phyloP scores from a whole-genome alignment of 345 rosid species.

The Heritiera fomes region DNA sequence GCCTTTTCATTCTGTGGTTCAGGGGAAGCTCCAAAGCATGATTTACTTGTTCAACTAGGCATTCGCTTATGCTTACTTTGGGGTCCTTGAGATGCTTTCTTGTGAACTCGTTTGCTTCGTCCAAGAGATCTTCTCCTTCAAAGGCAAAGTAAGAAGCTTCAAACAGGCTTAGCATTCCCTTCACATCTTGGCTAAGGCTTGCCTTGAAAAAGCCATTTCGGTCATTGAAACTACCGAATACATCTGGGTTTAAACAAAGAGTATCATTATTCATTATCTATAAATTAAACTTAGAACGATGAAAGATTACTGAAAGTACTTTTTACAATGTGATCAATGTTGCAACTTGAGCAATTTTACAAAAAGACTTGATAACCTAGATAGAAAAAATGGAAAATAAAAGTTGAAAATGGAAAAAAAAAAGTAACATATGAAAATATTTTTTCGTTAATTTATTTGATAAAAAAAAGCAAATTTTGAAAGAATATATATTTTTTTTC shows the following conservation, averaged over 20 bases:
- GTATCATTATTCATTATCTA: not conserved
- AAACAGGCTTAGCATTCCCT: slow-evolving; percentile 41
- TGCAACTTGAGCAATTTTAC: too few relatives aligned
- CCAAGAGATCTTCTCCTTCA: slow-evolving; percentile 43
- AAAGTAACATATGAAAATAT: too few relatives aligned
- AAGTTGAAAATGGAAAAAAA: too few relatives aligned
- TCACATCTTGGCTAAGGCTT: slow-evolving; percentile 4
- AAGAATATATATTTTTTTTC: too few relatives aligned
- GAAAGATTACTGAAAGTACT: not conserved
- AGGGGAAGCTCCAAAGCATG: slow-evolving; percentile 44
- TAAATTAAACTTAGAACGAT: too few relatives aligned
- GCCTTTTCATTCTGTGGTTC: slow-evolving; percentile 30
- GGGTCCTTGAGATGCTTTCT: slow-evolving; percentile 21
- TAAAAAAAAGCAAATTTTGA: too few relatives aligned
- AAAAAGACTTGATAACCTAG: too few relatives aligned
- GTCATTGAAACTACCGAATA: slow-evolving; percentile 35
- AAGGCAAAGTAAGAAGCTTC: slow-evolving; percentile 41
- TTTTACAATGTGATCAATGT: too few relatives aligned
- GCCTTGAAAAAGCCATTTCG: slow-evolving; percentile 23
- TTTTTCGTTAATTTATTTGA: too few relatives aligned
- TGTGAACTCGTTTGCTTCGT: slow-evolving; percentile 25
- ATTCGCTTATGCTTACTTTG: not conserved
- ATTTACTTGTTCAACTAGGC: slow-evolving; percentile 20
- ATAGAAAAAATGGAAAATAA: too few relatives aligned
- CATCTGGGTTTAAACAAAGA: slow-evolving; percentile 27